Percentiles rank a stretch among this genome's conserved stretches.
Evolutionary conservation across 768 basidiomycete species (phyloP).

Genomic region (Lactifluus volemus): DNA sequence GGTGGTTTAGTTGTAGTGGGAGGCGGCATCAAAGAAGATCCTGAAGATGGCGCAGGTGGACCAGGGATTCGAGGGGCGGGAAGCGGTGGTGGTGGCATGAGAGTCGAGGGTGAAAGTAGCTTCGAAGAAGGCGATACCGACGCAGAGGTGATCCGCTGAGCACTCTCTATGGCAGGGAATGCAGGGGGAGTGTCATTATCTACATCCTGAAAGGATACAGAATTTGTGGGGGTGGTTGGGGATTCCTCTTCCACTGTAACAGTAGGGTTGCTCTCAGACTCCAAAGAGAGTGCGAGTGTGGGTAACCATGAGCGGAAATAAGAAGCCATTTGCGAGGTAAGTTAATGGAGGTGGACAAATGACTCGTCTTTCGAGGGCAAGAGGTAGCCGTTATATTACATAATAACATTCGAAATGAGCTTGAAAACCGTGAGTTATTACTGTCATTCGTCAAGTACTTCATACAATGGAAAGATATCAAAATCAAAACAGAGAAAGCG

Average conservation of each 20-base stretch:
- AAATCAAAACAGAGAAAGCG: background rate
- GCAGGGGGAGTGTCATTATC: constrained; percentile 57
- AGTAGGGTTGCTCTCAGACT: constrained; percentile 15
- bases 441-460: constrained; percentile 7
- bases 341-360: background rate
- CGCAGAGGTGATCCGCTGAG: constrained; percentile 62
- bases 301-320: constrained; percentile 19
- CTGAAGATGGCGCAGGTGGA: constrained; percentile 26
- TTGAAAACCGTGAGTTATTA: constrained; percentile 1
- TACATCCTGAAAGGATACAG: constrained; percentile 31
- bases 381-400: too few species aligned
- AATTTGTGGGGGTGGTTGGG: constrained; percentile 35
- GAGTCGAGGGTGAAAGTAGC: constrained; percentile 1
- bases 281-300: background rate
- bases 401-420: background rate
- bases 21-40: constrained; percentile 41
- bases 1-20: constrained; percentile 56
- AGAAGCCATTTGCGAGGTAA: constrained; percentile 11
- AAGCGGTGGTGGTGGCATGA: constrained; percentile 31
- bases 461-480: constrained; percentile 7
- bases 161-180: constrained; percentile 65
- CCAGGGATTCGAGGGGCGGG: constrained; percentile 27
- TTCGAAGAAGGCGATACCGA: constrained; percentile 22
- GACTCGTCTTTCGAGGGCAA: background rate
- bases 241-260: constrained; percentile 21